phyloP scores from a whole-genome alignment of 495 filamentous ascomycete species.

The Neurospora africana region DNA sequence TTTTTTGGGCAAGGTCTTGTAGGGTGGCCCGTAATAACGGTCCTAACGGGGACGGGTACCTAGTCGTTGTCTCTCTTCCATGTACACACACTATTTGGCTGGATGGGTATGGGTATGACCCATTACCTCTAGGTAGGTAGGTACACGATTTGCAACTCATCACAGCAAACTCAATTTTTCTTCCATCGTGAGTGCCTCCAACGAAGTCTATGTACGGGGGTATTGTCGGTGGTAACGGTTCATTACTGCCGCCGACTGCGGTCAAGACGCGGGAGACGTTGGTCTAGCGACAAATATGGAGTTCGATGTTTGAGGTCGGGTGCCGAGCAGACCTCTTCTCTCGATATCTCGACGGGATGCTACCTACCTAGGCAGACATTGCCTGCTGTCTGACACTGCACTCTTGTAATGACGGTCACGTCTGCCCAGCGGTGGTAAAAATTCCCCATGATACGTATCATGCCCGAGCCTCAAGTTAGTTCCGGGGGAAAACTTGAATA shows the following conservation, averaged over 20 bases:
- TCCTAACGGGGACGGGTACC: background rate
- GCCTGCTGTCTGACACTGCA: background rate
- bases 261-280: background rate
- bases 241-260: background rate
- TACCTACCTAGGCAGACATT: background rate
- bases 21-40: conserved; percentile 6
- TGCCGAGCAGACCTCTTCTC: background rate
- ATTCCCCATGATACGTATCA: background rate
- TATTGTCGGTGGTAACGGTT: background rate
- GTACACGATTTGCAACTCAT: background rate
- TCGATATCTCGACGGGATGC: background rate
- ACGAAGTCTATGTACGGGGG: background rate
- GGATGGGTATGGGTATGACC: background rate
- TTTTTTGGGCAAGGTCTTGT: conserved; percentile 7
- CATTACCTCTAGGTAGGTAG: background rate
- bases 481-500: background rate
- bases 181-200: background rate
- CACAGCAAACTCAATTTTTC: background rate
- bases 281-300: background rate
- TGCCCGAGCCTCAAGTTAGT: background rate
- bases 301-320: background rate
- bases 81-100: background rate
- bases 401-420: background rate
- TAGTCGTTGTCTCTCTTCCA: background rate
- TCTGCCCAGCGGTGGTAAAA: background rate